Base-by-base conservation (phyloP, 306 rosid species). In the Quercus engelmannii region DNA sequence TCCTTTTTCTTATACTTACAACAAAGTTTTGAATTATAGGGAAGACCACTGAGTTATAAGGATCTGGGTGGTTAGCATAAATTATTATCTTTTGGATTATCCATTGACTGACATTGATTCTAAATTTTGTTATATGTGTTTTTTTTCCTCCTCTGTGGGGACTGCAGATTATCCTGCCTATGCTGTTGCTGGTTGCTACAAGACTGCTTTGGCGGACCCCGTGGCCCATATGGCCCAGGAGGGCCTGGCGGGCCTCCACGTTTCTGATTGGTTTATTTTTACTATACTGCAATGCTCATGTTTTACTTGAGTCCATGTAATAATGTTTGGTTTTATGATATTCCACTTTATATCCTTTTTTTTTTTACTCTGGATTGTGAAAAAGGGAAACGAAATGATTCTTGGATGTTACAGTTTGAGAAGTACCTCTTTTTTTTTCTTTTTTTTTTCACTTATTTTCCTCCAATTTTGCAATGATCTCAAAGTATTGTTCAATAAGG, bases 171-270 rank as follows among this genome's bases (percentile, higher is more conserved):
- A 75, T 89, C 59, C 76, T 92, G 93, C 82, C 67, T 92, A 73
- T 92, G 97, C 83, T 92, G 97, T 61, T 92, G 97, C 62, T 88
- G 97, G 87, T 54, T 92, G 85, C 35, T 89, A 4, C 89, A 58
- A 55, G 92, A 78, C 81, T 90, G 97, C 81, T 92, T 92, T 1
- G 93, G 92, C 3, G 87, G 89, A 46, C 75, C 76, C 6, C 76
- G 78, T 23, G 86, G 86, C 14, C 69, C 80, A 13, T 68, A 5
- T 71, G 97, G 97, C 3, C 93, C 87, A 58, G 81, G 75, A 4
- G 90, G 90, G 14, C 87, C 83, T 5, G 84, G 82, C 5, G 86
- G 83, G 1, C 89, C 86, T 15, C 81, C 64, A 75, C 89, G 78
- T 18, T 86, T 31, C 79, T 86, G 83, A 88, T 10, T 26, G 12